These are phyloP conservation scores for Sarcodon aspratus DNA, from an alignment of 768 basidiomycete genomes.

Conservation along the genomic window DNA sequence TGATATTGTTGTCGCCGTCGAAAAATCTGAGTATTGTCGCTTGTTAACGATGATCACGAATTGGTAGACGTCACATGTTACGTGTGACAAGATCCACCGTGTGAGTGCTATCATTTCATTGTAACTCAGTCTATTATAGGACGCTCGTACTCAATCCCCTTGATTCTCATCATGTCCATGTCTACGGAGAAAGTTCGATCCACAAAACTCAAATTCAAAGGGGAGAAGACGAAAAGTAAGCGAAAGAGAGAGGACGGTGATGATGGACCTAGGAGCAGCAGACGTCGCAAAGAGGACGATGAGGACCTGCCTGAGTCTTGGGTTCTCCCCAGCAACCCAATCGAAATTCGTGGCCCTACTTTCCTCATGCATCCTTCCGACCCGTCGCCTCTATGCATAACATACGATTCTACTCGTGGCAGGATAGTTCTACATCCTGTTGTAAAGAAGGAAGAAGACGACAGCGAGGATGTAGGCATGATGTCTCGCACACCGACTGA, in stretches of 20 bases:
- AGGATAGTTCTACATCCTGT: constrained; percentile 55
- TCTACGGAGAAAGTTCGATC: constrained; percentile 42
- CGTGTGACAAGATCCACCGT: too few relatives aligned
- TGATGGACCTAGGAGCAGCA: constrained; percentile 31
- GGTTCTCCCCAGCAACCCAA: constrained; percentile 62
- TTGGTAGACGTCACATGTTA: too few relatives aligned
- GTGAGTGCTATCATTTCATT: too few relatives aligned
- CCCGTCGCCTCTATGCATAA: constrained; percentile 63
- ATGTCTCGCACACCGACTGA: constrained; percentile 68
- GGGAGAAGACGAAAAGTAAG: constrained; percentile 78
- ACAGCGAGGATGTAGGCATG: constrained; percentile 29
- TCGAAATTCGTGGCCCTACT: constrained; percentile 79
- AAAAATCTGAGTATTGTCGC: too few relatives aligned
- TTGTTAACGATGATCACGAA: too few relatives aligned
- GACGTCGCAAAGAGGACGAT: constrained; percentile 34
- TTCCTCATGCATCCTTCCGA: constrained; percentile 79
- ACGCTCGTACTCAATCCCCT: too few relatives aligned
- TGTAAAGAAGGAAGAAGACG: constrained; percentile 45
- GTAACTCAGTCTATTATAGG: constrained; percentile 19
- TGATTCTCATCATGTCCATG: constrained; percentile 7
- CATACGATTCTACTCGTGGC: constrained; percentile 67
- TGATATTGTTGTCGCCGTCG: constrained; percentile 36
- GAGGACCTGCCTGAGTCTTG: constrained; percentile 62
- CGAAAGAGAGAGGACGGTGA: constrained; percentile 49
- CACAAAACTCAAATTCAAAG: constrained; percentile 80